Percentiles rank a stretch among this genome's conserved stretches.
Conservation (phyloP, 169 alveolate genomes). For the Theileria parva region DNA sequence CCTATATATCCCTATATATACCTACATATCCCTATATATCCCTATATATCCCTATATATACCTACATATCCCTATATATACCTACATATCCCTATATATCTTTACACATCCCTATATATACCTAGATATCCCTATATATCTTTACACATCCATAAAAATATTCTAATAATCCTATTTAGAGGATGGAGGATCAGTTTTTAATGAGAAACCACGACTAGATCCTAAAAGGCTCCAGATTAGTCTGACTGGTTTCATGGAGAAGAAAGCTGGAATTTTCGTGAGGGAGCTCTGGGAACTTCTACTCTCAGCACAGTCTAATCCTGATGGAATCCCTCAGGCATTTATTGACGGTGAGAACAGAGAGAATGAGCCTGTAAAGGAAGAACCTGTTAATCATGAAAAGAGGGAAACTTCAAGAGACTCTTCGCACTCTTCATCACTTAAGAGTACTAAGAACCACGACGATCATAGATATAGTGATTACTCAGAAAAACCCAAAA, state of each 20-base stretch:
- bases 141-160: neutral
- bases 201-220: conserved; percentile 59
- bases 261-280: conserved; percentile 63
- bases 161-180: conserved; percentile 3
- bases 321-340: conserved; percentile 61
- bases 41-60: neutral
- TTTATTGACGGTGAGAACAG: conserved; percentile 59
- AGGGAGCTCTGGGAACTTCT: conserved; percentile 65
- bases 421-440: neutral
- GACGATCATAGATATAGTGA: neutral
- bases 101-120: neutral
- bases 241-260: conserved; percentile 69
- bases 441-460: neutral
- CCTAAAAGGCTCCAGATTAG: conserved; percentile 65
- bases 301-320: conserved; percentile 63
- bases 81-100: neutral
- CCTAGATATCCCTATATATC: neutral
- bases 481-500: neutral
- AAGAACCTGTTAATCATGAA: neutral
- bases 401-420: neutral
- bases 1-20: neutral
- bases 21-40: neutral
- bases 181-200: conserved; percentile 61
- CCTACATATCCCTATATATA: no score
- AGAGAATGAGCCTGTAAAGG: conserved; percentile 25